These are phyloP conservation scores for Cyclotella cryptica DNA, from an alignment of 108 stramenopile species.

Conservation along the genomic window DNA sequence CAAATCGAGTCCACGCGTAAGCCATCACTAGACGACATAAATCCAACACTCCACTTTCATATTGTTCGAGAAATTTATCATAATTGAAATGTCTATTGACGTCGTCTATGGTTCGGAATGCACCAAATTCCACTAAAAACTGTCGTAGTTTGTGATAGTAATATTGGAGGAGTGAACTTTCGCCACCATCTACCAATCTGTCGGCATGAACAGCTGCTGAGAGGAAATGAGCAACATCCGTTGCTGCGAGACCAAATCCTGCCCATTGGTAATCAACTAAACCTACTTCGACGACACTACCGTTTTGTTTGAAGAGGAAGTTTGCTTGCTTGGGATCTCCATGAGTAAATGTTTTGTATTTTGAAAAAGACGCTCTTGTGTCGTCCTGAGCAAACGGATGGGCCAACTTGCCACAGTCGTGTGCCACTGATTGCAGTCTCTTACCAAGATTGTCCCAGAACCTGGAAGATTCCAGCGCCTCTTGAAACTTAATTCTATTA, in stretches of 20 bases:
- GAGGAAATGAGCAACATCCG: slow-evolving; percentile 75
- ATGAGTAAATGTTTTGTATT: slow-evolving; percentile 70
- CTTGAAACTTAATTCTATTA: slow-evolving; percentile 40
- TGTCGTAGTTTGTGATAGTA: slow-evolving; percentile 38
- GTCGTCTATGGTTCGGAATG: slow-evolving; percentile 14
- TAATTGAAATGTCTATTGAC: slow-evolving; percentile 18
- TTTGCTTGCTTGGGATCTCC: slow-evolving; percentile 85
- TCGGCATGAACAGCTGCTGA: slow-evolving; percentile 47
- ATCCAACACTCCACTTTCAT: slow-evolving; percentile 67
- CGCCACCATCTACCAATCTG: slow-evolving; percentile 32
- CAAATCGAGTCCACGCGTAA: slow-evolving; percentile 71
- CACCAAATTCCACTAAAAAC: slow-evolving; percentile 39
- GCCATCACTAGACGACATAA: slow-evolving; percentile 72
- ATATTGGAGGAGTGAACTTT: slow-evolving; percentile 22
- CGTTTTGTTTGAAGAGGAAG: slow-evolving; percentile 56
- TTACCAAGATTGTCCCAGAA: slow-evolving; percentile 49
- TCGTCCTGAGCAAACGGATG: slow-evolving; percentile 60
- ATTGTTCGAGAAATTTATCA: slow-evolving; percentile 46
- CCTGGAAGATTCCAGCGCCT: slow-evolving; percentile 45
- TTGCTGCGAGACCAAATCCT: slow-evolving; percentile 80
- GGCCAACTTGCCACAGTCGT: slow-evolving; percentile 36
- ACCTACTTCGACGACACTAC: slow-evolving; percentile 55
- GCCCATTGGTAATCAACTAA: slow-evolving; percentile 82
- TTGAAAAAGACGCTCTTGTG: slow-evolving; percentile 11
- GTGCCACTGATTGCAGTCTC: slow-evolving; percentile 57